Base-by-base conservation (phyloP, 805 yeast species). In the Wickerhamomyces silvicola region DNA sequence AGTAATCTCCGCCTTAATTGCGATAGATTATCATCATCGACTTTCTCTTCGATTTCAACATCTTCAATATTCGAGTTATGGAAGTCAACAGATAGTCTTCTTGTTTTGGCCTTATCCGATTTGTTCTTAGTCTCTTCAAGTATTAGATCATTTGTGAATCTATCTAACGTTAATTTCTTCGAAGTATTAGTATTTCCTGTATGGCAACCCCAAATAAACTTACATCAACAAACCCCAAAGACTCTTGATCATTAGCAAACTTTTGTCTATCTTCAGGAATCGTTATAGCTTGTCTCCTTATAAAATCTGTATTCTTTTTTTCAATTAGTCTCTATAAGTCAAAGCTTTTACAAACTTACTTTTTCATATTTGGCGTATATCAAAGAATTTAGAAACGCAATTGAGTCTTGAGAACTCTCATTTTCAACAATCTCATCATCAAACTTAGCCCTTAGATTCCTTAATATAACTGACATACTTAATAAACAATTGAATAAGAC, bases 1-100 rank as follows among this genome's bases (percentile, higher is more conserved):
- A 62, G 27, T 9, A 63, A 32, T 28, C 68, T 47, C 31, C 46
- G 44, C 21, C 59, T 53, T 21, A 63, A 33, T 19, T 56, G 60
- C 3, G 44, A 41, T 9, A 60, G 27, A 21, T 54, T 59, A 10
- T 56, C 57, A 17, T 50, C 56, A 3, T 49, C 52, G 1, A 33
- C 39, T 11, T 36, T 32, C 12, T 34, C 32, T 10, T 24, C 20
- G 5, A 24, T 9, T 2, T 35, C 24, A 10, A 29, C 26, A 2
- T 37, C 39, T 6, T 25, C 18, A 4, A 29, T 28, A 10, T 33
- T 39, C 11, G 27, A 24, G 13, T 24, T 18, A 22, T 46, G 45
- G n/a, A 51, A 34, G 22, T 51, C 50, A 12, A 51, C 41, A 1
- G 51, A 43, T 8, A 43, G 11, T 24, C 54, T 35, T 39, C 48